Conservation (phyloP, 2,329 filamentous ascomycete species). For the Phaeophleospora eucalypticola region DNA sequence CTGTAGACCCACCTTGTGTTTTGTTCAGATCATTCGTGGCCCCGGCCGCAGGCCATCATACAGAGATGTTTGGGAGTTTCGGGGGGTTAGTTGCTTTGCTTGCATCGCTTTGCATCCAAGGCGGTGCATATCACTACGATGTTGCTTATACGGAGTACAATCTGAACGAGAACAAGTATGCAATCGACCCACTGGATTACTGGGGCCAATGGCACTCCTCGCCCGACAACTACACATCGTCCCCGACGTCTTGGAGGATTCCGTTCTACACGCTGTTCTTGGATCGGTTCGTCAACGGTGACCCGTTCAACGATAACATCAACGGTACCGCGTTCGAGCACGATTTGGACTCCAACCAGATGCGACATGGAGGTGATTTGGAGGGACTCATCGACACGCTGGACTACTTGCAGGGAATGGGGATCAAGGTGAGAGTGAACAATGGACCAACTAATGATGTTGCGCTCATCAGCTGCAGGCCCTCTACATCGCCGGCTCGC, state of each 20-base stretch:
- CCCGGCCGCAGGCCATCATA: no score
- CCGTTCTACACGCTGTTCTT: conserved; percentile 62
- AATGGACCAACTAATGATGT: not conserved
- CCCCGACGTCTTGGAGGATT: conserved; percentile 59
- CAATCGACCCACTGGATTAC: conserved; percentile 54
- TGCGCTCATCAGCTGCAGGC: conserved; percentile 39
- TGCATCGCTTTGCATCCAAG: no score
- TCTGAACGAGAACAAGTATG: conserved; percentile 55
- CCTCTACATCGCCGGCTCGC: conserved; percentile 58
- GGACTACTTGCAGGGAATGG: conserved; percentile 62
- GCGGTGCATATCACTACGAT: conserved; percentile 41
- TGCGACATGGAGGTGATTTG: conserved; percentile 60
- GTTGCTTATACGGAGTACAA: conserved; percentile 51
- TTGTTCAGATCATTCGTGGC: no score
- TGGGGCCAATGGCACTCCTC: conserved; percentile 52
- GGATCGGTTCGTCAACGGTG: conserved; percentile 61
- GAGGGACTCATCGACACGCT: conserved; percentile 57
- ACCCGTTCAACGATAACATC: conserved; percentile 59
- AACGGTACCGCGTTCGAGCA: conserved; percentile 60
- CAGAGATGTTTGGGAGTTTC: no score
- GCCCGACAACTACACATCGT: conserved; percentile 49
- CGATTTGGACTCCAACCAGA: conserved; percentile 55
- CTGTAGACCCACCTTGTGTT: no score
- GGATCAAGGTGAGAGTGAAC: conserved; percentile 36
- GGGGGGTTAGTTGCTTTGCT: no score